Percentiles rank a stretch among this genome's conserved stretches.
phyloP scores from a whole-genome alignment of 306 rosid genomes.

The Argentina anserina region DNA sequence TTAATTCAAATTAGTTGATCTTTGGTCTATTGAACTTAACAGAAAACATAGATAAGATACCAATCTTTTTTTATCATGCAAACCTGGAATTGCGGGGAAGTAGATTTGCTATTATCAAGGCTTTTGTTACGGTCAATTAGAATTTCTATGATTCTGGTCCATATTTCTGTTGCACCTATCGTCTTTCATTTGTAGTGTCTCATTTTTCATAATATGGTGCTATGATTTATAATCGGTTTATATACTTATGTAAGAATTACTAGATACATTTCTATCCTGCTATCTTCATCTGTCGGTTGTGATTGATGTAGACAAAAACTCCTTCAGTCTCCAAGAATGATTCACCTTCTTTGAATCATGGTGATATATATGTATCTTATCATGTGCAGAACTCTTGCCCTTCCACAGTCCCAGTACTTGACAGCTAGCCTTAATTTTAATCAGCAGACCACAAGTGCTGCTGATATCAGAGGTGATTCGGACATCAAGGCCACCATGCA shows the following conservation, averaged over 20 bases:
- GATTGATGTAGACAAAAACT: background rate
- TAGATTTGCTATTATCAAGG: background rate
- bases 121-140: background rate
- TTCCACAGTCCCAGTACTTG: slow-evolving; percentile 69
- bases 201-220: background rate
- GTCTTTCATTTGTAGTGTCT: background rate
- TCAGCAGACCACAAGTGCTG: slow-evolving; percentile 30
- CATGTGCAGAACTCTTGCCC: slow-evolving; percentile 58
- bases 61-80: background rate
- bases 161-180: background rate
- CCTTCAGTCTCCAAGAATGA: background rate
- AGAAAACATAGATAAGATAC: no score
- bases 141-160: background rate
- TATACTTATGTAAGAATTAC: background rate
- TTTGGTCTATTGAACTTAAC: background rate
- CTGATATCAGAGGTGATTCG: slow-evolving; percentile 29
- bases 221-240: background rate
- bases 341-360: background rate
- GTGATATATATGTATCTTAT: slow-evolving; percentile 8
- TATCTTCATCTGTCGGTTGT: no score
- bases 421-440: slow-evolving; percentile 31
- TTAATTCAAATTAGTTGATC: background rate
- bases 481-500: slow-evolving; percentile 39
- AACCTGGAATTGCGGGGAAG: background rate
- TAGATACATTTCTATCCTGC: background rate